Evolutionary conservation across 2,329 filamentous ascomycete genomes (phyloP).

Genomic region (Diatrype stigma): DNA sequence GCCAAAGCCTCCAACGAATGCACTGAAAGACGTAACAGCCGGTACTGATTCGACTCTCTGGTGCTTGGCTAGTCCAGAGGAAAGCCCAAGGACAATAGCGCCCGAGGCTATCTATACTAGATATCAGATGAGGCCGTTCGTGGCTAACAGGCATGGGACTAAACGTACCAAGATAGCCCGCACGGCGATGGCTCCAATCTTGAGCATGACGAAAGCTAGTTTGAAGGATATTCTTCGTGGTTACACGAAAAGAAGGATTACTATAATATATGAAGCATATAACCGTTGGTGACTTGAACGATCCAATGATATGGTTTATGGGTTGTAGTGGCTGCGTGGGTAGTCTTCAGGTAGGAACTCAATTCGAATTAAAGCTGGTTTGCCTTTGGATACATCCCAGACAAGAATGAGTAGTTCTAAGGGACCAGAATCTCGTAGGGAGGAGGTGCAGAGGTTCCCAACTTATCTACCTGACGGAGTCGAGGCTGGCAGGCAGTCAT

Average conservation of each 20-base stretch:
- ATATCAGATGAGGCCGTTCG: neutral
- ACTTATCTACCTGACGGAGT: too few species aligned
- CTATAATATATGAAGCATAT: too few species aligned
- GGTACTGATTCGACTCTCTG: constrained; percentile 22
- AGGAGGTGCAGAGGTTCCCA: too few species aligned
- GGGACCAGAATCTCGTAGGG: too few species aligned
- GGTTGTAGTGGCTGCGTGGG: too few species aligned
- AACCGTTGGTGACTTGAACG: too few species aligned
- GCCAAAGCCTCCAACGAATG: constrained; percentile 30
- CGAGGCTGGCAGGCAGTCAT: too few species aligned
- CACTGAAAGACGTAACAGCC: constrained; percentile 27
- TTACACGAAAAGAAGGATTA: neutral
- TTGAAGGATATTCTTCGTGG: neutral
- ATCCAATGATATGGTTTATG: too few species aligned
- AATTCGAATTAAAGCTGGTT: too few species aligned
- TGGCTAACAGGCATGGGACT: neutral
- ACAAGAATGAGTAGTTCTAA: too few species aligned
- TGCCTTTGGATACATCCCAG: too few species aligned
- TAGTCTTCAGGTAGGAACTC: too few species aligned
- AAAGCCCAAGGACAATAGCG: constrained; percentile 28
- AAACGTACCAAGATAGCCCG: constrained; percentile 22
- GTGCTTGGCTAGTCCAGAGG: constrained; percentile 27
- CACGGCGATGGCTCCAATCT: constrained; percentile 15
- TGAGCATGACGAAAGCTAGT: constrained; percentile 12
- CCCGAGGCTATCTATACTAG: constrained; percentile 21